Base-by-base conservation (phyloP, 371 early-diverging fungal species). In the Mucor plumbeus region DNA sequence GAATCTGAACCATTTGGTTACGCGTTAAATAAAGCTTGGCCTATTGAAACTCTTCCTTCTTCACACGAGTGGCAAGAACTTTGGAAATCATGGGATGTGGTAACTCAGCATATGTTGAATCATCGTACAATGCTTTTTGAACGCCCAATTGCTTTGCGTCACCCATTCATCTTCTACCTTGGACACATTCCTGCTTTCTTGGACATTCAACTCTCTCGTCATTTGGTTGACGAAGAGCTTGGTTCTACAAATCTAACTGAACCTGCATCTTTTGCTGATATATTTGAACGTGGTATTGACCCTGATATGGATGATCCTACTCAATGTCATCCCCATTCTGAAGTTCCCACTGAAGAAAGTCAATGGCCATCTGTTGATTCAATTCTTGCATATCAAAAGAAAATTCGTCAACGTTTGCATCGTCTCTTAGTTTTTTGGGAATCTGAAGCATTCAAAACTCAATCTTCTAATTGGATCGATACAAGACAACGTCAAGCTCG, bases 281-380 rank as follows among this genome's bases (percentile, higher is more conserved):
- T 95, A 63, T 97, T 95, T 83, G 95, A 95, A 76, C 93, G 97
- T 8, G 97, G 97, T 19, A 95, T 97, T 68, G 96, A 97, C 63
- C 96, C 97, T 5, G 92, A 94, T 65, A 83, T 95, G 72, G 92
- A 95, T 10, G 91, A 94, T 64, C 91, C 92, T 6, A 78, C 87
- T 0, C 74, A 83, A 31, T 92, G 93, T 76, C 90, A 97, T 69
- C 77, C 85, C 7, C 97, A 97, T 68, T 95, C 95, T 0, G 78
- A 78, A 33, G 89, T 94, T 0, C 97, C 96, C 0, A 78, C 77
- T 5, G 35, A 75, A 7, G 71, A 80, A 19, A 43, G 65, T 4
- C 77, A 73, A 14, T 97, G 97, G 97, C 97, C 97, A 0, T 61
- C 61, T 0, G 21, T 89, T 3, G 81, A 85, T 14, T 78, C 87